Percentiles rank a stretch among this genome's conserved stretches.
phyloP scores from a whole-genome alignment of 768 basidiomycete genomes.

The Lentinus tigrinus region DNA sequence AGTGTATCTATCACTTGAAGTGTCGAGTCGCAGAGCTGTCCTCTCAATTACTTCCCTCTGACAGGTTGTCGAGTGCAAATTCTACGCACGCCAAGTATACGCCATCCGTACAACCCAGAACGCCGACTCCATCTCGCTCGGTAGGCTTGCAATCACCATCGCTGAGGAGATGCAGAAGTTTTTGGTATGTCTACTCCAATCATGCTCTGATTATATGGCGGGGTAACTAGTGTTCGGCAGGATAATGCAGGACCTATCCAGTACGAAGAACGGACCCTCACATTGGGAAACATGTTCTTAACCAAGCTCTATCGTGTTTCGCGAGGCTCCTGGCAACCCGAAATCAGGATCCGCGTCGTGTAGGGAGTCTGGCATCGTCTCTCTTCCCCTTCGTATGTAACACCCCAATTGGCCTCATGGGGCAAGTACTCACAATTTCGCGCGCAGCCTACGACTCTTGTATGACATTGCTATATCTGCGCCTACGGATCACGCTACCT shows the following conservation, averaged over 20 bases:
- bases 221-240: not conserved
- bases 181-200: not conserved
- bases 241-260: not conserved
- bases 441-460: no score
- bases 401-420: not conserved
- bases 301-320: not conserved
- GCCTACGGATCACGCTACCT: no score
- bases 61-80: not conserved
- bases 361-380: not conserved
- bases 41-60: no score
- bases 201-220: no score
- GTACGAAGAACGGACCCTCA: not conserved
- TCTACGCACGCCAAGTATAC: conserved; percentile 2
- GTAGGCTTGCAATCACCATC: not conserved
- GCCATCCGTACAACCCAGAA: not conserved
- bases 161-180: not conserved
- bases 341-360: not conserved
- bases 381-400: not conserved
- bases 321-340: conserved; percentile 1
- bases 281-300: not conserved
- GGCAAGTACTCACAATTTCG: no score
- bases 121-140: not conserved
- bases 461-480: no score
- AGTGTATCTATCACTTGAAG: not conserved
- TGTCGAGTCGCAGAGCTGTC: no score